Percentiles rank a stretch among this genome's conserved stretches.
Conservation (phyloP, 306 rosid species). For the Citrullus mucosospermus region DNA sequence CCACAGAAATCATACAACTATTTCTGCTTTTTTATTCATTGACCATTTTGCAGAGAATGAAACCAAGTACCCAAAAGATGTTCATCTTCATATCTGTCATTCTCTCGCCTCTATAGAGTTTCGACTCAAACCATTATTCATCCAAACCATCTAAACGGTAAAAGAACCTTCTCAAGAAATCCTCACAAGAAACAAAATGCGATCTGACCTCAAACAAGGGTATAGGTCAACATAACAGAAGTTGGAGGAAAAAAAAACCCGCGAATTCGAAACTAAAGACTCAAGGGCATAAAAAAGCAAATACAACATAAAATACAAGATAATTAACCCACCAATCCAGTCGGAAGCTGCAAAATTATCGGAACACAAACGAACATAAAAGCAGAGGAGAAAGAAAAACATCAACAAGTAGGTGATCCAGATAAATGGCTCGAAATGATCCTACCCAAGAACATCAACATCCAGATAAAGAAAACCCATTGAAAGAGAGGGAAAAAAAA, state of each 20-base stretch:
- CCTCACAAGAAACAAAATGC: neutral
- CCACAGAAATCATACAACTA: neutral
- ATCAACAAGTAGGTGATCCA: neutral
- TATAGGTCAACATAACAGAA: neutral
- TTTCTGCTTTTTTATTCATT: neutral
- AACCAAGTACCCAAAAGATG: neutral
- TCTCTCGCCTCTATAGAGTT: neutral
- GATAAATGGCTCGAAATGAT: neutral
- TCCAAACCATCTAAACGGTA: neutral
- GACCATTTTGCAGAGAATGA: neutral
- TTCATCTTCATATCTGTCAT: neutral
- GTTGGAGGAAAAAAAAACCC: neutral
- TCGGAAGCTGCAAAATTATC: neutral
- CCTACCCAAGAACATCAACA: neutral
- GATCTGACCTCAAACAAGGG: neutral
- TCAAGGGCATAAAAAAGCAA: neutral
- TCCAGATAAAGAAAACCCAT: neutral
- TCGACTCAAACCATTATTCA: neutral
- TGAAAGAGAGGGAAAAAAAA: neutral
- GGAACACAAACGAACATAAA: neutral
- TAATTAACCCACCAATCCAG: neutral
- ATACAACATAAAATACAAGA: neutral
- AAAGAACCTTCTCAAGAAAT: neutral
- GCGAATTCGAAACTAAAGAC: neutral
- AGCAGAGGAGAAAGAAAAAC: neutral